Conservation (phyloP, 176 grass and related monocot genomes). For the Elaeis guineensis region DNA sequence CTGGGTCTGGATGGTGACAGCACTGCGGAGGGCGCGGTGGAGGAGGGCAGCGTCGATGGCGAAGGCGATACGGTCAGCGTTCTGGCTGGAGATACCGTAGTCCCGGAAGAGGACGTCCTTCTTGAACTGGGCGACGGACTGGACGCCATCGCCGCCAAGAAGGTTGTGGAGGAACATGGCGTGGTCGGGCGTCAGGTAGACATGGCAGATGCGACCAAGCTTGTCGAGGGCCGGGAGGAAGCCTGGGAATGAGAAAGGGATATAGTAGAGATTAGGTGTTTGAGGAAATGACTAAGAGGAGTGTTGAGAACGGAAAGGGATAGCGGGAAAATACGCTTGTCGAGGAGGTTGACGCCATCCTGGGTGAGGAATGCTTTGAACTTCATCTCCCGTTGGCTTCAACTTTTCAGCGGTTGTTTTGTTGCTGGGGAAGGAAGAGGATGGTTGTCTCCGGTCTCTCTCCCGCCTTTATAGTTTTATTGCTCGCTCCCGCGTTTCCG, state of each 20-base stretch:
- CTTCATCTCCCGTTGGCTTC: slow-evolving; percentile 38
- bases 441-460: too few species aligned
- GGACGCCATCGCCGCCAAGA: slow-evolving; percentile 56
- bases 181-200: slow-evolving; percentile 66
- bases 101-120: slow-evolving; percentile 89
- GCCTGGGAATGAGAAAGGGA: slow-evolving; percentile 22
- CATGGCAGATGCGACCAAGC: slow-evolving; percentile 66
- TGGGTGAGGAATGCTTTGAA: slow-evolving; percentile 90
- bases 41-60: slow-evolving; percentile 63
- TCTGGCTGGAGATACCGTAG: slow-evolving; percentile 77
- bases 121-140: slow-evolving; percentile 83
- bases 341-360: slow-evolving; percentile 73
- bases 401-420: too few species aligned
- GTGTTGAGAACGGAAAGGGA: neutral
- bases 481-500: too few species aligned
- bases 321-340: slow-evolving; percentile 48
- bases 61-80: slow-evolving; percentile 64
- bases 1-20: slow-evolving; percentile 67
- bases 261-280: slow-evolving; percentile 27
- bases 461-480: too few species aligned
- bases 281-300: slow-evolving; percentile 29
- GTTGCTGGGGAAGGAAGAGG: too few species aligned
- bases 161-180: slow-evolving; percentile 90
- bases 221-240: slow-evolving; percentile 82
- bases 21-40: slow-evolving; percentile 80